phyloP scores from a whole-genome alignment of 345 rosid species.

The Atalantia buxifolia region DNA sequence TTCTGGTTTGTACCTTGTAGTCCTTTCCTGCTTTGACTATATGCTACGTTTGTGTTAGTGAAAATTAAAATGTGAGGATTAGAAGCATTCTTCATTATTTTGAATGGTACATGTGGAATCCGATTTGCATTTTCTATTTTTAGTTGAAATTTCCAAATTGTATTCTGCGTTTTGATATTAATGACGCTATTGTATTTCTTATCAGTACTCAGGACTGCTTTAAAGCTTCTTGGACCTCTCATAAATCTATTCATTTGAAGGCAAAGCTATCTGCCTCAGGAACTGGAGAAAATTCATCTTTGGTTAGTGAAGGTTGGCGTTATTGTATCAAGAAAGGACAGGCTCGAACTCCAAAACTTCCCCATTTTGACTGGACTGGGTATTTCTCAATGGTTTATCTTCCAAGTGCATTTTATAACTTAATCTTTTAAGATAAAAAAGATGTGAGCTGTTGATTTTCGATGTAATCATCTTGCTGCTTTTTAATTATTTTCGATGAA shows the following conservation, averaged over 20 bases:
- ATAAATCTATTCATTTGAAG: constrained; percentile 78
- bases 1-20: constrained; percentile 59
- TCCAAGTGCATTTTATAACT: background rate
- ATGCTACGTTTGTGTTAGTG: background rate
- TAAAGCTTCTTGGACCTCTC: constrained; percentile 90
- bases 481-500: too few species aligned
- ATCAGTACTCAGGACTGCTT: constrained; percentile 92
- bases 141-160: background rate
- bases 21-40: background rate
- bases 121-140: background rate
- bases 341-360: constrained; percentile 57
- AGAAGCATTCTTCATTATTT: background rate
- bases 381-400: constrained; percentile 25
- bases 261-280: constrained; percentile 54
- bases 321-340: constrained; percentile 79
- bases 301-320: constrained; percentile 61
- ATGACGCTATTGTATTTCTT: background rate
- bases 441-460: background rate
- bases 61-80: background rate
- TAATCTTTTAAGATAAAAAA: background rate
- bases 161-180: background rate
- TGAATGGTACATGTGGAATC: background rate
- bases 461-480: background rate
- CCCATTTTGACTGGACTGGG: constrained; percentile 96
- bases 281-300: constrained; percentile 38